phyloP scores from a whole-genome alignment of 306 rosid species.

The Trifolium repens region DNA sequence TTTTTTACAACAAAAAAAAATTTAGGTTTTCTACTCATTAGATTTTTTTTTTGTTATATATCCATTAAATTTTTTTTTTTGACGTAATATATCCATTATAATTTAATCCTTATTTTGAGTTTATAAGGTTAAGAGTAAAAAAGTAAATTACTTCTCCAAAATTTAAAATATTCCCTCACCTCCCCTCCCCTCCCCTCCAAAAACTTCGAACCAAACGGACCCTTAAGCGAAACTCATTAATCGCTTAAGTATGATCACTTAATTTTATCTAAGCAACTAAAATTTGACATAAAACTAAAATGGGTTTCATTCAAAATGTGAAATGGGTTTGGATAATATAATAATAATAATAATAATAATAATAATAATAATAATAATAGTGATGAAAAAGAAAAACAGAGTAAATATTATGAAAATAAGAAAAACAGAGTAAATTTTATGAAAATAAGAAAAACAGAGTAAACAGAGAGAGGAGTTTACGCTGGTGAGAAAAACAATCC shows the following conservation, averaged over 20 bases:
- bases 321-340: background rate
- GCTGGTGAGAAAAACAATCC: slow-evolving; percentile 74
- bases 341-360: background rate
- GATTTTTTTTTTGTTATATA: too few relatives aligned
- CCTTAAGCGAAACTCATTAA: background rate
- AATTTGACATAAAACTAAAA: background rate
- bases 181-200: too few relatives aligned
- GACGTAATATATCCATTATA: too few relatives aligned
- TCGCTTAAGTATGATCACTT: background rate
- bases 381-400: background rate
- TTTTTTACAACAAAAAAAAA: too few relatives aligned
- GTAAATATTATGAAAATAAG: background rate
- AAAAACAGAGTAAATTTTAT: background rate
- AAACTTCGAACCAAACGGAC: too few relatives aligned
- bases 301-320: background rate
- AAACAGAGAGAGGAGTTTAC: slow-evolving; percentile 47
- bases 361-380: too few relatives aligned
- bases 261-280: background rate
- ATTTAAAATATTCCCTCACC: too few relatives aligned
- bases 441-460: background rate
- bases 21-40: too few relatives aligned
- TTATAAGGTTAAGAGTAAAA: too few relatives aligned
- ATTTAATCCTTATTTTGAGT: too few relatives aligned
- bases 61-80: too few relatives aligned
- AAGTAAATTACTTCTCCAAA: too few relatives aligned